Evolutionary conservation across 2,329 filamentous ascomycete genomes (phyloP), one percentile per base, ranked within the genome.

Genomic region (Botrytis tulipae): DNA sequence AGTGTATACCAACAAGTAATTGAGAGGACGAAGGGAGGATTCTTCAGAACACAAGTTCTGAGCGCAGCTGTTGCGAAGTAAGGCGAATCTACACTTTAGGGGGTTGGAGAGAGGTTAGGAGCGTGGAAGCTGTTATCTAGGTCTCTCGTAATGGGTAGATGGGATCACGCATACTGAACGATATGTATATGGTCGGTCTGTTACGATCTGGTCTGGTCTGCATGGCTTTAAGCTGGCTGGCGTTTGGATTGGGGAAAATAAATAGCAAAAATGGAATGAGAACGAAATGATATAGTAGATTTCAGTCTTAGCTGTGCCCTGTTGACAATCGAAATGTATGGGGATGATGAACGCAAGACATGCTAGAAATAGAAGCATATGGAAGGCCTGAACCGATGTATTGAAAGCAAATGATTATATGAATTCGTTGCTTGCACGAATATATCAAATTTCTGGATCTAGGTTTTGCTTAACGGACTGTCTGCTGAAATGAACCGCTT

Each of bases 1-100:
- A 97, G 94, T 77, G 95, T 99, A 78, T 98, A 99, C 85, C 95
- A 98, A 86, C 95, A 99, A 85, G 96, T 99, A 81, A 99, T 99
- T 81, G 96, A 99, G 89, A 91, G 94, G 85, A 99, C 96, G 74
- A 98, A 98, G 90, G 96, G 96, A 77, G 95, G 94, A 73, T 98
- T 98, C 89, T 99, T 99, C 90, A 87, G 96, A 82, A 99, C 96
- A 77, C 96, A 98, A 83, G 96, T 99, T 70, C 87, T 99, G 79
- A 97, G 85, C 74, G 80, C 80, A 67, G 81, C 81, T 65, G 81
- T 82, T 76, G 80, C 80, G 48, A 82, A 82, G 77, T 81, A 78
- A 80, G 70, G 29, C 20, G 14, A 48, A 42, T 54, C 25, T 57
- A 42, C 35, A 42, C 25, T 57, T n/a, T 16, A 22, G 20, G 35